A percentile compares a stretch with the other conserved stretches of the same genome.
Conservation (phyloP, 1,139 yeast species). For the Pichia norvegensis region DNA sequence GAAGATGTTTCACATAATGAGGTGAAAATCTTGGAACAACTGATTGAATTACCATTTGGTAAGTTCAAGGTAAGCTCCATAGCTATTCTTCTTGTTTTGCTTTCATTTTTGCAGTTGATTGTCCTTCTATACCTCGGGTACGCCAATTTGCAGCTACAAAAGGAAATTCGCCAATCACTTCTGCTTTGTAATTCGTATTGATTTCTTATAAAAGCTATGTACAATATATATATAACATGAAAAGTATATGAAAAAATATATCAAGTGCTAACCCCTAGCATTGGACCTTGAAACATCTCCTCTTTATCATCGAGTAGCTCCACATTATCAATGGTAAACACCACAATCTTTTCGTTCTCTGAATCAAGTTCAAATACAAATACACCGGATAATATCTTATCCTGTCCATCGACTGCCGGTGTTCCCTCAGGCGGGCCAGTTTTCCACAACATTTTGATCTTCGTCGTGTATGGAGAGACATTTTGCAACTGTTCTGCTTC, state of each 20-base stretch:
- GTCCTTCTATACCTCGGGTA: not conserved
- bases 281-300: slow-evolving; percentile 9
- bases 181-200: not conserved
- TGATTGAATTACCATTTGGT: not conserved
- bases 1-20: too few relatives aligned
- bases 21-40: not conserved
- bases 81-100: not conserved
- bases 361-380: slow-evolving; percentile 68
- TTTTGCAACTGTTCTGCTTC: not conserved
- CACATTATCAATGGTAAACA: slow-evolving; percentile 73
- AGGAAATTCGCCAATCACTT: not conserved
- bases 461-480: slow-evolving; percentile 39
- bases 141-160: not conserved
- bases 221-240: slow-evolving; percentile 1
- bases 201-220: not conserved
- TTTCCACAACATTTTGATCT: slow-evolving; percentile 53
- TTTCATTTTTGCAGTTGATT: not conserved
- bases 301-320: slow-evolving; percentile 48
- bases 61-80: not conserved
- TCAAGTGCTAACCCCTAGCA: slow-evolving; percentile 4
- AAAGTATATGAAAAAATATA: not conserved
- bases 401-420: slow-evolving; percentile 43
- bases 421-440: slow-evolving; percentile 35
- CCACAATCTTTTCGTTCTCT: slow-evolving; percentile 48
- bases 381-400: slow-evolving; percentile 49